Percentiles rank a stretch among this genome's conserved stretches.
phyloP scores from a whole-genome alignment of 1,284 basidiomycete genomes.

The Melampsora larici-populina region DNA sequence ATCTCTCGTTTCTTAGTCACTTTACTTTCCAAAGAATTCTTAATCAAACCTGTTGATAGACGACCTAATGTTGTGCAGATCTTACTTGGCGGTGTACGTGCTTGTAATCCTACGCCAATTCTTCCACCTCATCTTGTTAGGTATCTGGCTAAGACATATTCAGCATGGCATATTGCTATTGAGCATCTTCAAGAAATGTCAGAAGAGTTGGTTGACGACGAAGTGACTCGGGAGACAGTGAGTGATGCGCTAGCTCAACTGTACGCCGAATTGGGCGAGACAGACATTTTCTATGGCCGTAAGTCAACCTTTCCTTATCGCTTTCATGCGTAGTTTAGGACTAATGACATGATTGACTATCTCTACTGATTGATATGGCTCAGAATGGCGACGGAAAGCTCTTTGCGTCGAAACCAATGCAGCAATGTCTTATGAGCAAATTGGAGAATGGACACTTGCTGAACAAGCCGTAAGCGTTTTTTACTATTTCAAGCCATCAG shows the following conservation, averaged over 20 bases:
- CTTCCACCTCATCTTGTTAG: conserved; percentile 93
- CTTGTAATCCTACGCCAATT: conserved; percentile 78
- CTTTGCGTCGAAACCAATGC: conserved; percentile 87
- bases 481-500: background rate
- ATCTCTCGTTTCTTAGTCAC: conserved; percentile 85
- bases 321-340: background rate
- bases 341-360: background rate
- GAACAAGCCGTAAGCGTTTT: conserved; percentile 60
- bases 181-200: conserved; percentile 66
- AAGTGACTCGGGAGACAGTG: conserved; percentile 73
- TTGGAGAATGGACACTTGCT: conserved; percentile 94
- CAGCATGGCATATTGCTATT: conserved; percentile 90
- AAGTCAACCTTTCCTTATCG: conserved; percentile 21
- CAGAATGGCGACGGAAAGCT: conserved; percentile 82
- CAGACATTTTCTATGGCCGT: conserved; percentile 91
- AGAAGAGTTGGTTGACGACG: conserved; percentile 63
- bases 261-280: conserved; percentile 91
- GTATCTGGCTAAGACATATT: conserved; percentile 92
- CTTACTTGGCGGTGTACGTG: conserved; percentile 75
- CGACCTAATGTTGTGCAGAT: conserved; percentile 96
- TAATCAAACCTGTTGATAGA: conserved; percentile 78
- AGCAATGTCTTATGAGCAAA: conserved; percentile 90
- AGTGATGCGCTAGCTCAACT: conserved; percentile 90
- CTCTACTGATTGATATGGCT: background rate
- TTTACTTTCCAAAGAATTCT: conserved; percentile 88